Percentiles rank a stretch among this genome's conserved stretches.
These are phyloP conservation scores for Chlamydomonas sp. DNA, from an alignment of 139 green algal species.

Conservation along the genomic window DNA sequence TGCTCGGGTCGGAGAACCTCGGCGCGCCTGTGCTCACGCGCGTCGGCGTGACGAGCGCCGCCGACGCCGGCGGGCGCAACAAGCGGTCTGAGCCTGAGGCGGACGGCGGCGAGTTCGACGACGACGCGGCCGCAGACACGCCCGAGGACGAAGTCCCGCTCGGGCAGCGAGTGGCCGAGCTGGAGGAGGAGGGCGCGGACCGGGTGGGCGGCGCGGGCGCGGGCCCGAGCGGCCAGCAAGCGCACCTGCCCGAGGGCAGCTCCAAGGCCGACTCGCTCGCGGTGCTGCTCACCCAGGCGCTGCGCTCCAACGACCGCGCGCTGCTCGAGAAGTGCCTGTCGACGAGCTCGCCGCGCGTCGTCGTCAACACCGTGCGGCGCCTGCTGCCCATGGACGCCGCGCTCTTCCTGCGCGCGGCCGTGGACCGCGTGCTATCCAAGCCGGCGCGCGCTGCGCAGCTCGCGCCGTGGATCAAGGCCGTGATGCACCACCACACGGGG, in stretches of 20 bases:
- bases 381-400: conserved; percentile 49
- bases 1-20: conserved; percentile 29
- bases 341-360: conserved; percentile 31
- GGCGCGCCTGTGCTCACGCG: conserved; percentile 15
- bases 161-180: conserved; percentile 38
- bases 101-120: background rate
- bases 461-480: conserved; percentile 53
- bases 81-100: background rate
- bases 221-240: conserved; percentile 11
- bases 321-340: conserved; percentile 57
- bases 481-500: conserved; percentile 60
- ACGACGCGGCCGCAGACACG: conserved; percentile 19
- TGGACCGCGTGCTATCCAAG: conserved; percentile 50
- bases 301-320: conserved; percentile 41
- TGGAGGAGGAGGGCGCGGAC: conserved; percentile 24
- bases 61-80: conserved; percentile 8
- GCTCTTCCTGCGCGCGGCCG: conserved; percentile 41
- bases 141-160: conserved; percentile 29
- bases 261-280: conserved; percentile 56
- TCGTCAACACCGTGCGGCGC: conserved; percentile 54
- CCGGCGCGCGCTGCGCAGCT: conserved; percentile 51
- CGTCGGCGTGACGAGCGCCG: background rate
- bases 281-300: conserved; percentile 62
- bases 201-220: conserved; percentile 11
- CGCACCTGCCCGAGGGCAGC: conserved; percentile 14